These are phyloP conservation scores for Syncephalastrum racemosum DNA, from an alignment of 371 early-diverging fungal genomes.

Conservation along the genomic window DNA sequence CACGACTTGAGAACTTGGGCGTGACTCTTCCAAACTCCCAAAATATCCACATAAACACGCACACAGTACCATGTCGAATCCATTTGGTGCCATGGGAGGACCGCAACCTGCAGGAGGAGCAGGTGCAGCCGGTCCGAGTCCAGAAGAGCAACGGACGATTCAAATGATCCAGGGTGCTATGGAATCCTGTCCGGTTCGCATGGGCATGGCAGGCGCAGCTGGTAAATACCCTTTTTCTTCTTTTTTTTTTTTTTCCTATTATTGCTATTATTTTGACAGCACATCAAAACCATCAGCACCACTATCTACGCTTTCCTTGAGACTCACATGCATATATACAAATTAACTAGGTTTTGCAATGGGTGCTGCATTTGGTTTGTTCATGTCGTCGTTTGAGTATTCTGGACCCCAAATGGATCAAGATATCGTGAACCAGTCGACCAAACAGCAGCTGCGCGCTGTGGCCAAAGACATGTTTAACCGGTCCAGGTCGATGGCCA, in stretches of 20 bases:
- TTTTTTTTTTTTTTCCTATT: background rate
- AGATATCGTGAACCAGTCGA: slow-evolving; percentile 63
- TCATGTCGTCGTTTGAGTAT: slow-evolving; percentile 89
- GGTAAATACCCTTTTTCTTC: slow-evolving; percentile 42
- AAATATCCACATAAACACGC: too few relatives aligned
- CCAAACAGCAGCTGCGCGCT: slow-evolving; percentile 76
- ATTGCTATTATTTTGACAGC: too few relatives aligned
- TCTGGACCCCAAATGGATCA: slow-evolving; percentile 59
- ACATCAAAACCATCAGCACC: too few relatives aligned
- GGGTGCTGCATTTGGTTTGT: slow-evolving; percentile 90
- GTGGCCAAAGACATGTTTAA: slow-evolving; percentile 89
- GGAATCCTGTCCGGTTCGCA: slow-evolving; percentile 79
- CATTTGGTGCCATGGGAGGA: too few relatives aligned
- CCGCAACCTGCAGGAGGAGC: too few relatives aligned
- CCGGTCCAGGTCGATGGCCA: slow-evolving; percentile 80
- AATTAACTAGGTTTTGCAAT: slow-evolving; percentile 74
- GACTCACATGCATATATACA: background rate
- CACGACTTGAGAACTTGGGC: too few relatives aligned
- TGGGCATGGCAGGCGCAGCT: slow-evolving; percentile 70
- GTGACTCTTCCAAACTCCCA: too few relatives aligned
- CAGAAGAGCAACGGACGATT: slow-evolving; percentile 38
- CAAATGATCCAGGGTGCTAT: slow-evolving; percentile 48
- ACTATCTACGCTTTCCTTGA: too few relatives aligned
- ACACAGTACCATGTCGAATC: too few relatives aligned
- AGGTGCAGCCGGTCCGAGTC: too few relatives aligned